A percentile compares a stretch with the other conserved stretches of the same genome.
Evolutionary conservation across 106 monocot genomes (phyloP).

Genomic region (Ottelia alismoides): DNA sequence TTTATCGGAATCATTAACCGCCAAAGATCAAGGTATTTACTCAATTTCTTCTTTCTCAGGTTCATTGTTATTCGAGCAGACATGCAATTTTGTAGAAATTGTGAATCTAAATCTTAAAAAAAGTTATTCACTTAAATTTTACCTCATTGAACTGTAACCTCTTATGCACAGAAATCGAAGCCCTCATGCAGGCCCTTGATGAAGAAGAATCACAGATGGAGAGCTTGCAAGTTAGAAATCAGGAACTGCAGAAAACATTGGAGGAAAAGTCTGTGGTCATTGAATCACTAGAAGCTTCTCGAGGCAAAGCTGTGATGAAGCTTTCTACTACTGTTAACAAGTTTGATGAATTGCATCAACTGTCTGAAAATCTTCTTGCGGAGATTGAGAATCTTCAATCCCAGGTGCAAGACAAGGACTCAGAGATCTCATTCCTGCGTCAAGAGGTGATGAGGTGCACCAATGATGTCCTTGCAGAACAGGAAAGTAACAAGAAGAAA

Average conservation of each 20-base stretch:
- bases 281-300: conserved; percentile 60
- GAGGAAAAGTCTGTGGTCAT: conserved; percentile 42
- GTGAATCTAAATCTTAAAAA: too few species aligned
- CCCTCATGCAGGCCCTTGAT: conserved; percentile 88
- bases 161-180: conserved; percentile 70
- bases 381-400: conserved; percentile 88
- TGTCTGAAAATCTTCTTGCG: conserved; percentile 75
- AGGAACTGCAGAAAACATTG: conserved; percentile 33
- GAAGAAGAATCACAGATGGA: conserved; percentile 89
- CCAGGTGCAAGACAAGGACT: conserved; percentile 63
- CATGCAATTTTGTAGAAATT: too few species aligned
- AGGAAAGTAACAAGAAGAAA: conserved; percentile 62
- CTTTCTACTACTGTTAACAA: conserved; percentile 78
- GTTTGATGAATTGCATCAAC: conserved; percentile 92
- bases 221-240: conserved; percentile 40
- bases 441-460: conserved; percentile 85
- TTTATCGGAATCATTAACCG: conserved; percentile 41
- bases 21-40: conserved; percentile 81
- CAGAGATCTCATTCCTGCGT: conserved; percentile 88
- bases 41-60: background rate
- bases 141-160: background rate
- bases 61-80: too few species aligned
- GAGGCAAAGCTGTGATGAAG: conserved; percentile 45
- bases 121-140: too few species aligned
- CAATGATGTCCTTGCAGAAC: conserved; percentile 56